Conservation (phyloP, 78 protist genomes). For the Dictyostelium discoideum region DNA sequence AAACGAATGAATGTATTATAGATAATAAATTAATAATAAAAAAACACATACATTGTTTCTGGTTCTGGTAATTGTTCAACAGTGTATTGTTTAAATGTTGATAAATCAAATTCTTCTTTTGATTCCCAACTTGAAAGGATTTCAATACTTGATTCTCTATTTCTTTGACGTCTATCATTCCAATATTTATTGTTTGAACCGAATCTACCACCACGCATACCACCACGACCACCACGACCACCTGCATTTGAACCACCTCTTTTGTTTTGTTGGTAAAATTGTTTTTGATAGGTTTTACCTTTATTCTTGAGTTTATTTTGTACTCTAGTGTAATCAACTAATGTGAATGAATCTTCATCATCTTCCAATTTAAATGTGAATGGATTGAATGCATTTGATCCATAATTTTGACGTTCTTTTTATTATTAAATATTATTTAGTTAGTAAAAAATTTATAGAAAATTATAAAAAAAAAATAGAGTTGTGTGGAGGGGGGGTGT, state of each 20-base stretch:
- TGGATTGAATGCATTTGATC: conserved; percentile 71
- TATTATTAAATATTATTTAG: not conserved
- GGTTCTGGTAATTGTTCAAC: conserved; percentile 23
- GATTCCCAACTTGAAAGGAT: conserved; percentile 42
- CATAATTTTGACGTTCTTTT: conserved; percentile 58
- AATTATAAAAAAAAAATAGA: not conserved
- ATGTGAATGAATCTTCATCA: conserved; percentile 67
- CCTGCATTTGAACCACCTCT: conserved; percentile 14
- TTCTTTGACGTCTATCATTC: conserved; percentile 57
- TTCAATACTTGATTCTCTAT: conserved; percentile 28
- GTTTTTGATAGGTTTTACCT: conserved; percentile 21
- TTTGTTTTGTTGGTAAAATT: conserved; percentile 28
- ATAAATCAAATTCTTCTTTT: conserved; percentile 44
- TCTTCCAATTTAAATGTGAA: conserved; percentile 72
- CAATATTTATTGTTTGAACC: conserved; percentile 12
- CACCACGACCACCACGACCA: conserved; percentile 18
- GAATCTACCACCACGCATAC: conserved; percentile 33
- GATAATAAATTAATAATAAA: too few relatives aligned
- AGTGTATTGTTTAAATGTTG: conserved; percentile 6
- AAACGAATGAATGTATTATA: too few relatives aligned
- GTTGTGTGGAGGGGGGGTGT: not conserved
- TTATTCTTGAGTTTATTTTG: conserved; percentile 15
- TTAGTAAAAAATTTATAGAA: too few relatives aligned
- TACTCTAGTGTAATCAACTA: conserved; percentile 60
- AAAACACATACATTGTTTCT: conserved; percentile 25